Conservation (phyloP, 2,329 filamentous ascomycete species). For the Fusarium compactum region DNA sequence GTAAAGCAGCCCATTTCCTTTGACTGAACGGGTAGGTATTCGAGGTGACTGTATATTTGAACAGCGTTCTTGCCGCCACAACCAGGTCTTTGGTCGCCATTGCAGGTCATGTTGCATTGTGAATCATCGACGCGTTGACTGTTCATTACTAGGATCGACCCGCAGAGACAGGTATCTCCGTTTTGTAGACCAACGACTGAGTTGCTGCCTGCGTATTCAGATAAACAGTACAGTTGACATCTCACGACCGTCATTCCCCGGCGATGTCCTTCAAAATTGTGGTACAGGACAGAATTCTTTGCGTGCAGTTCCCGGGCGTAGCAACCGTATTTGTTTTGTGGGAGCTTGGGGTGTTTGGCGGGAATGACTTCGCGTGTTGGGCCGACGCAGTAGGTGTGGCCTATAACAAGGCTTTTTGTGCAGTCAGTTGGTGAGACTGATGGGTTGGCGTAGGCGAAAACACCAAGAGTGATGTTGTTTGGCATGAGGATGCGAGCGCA, state of each 20-base stretch:
- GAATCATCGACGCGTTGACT: slow-evolving; percentile 4
- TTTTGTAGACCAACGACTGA: not conserved
- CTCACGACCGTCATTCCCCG: not conserved
- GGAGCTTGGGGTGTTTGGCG: not conserved
- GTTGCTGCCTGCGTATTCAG: accelerated
- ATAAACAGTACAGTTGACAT: not conserved
- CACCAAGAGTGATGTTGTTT: slow-evolving; percentile 3
- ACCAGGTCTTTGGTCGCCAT: not conserved
- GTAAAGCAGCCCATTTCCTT: not conserved
- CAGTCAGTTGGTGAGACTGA: not conserved
- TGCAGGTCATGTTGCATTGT: not conserved
- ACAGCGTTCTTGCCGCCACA: not conserved
- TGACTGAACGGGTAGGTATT: not conserved
- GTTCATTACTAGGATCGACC: not conserved
- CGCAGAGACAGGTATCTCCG: slow-evolving; percentile 3
- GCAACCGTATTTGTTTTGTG: not conserved
- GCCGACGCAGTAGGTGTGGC: not conserved
- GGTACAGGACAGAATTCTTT: not conserved
- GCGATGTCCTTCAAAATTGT: accelerated
- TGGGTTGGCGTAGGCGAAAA: not conserved
- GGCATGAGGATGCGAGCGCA: not conserved
- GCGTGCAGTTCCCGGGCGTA: not conserved
- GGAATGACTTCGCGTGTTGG: not conserved
- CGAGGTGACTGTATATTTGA: not conserved
- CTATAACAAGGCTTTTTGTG: not conserved